Percentiles rank a stretch among this genome's conserved stretches.
phyloP scores from a whole-genome alignment of 2,329 filamentous ascomycete genomes.

The Alternaria incomplexa region DNA sequence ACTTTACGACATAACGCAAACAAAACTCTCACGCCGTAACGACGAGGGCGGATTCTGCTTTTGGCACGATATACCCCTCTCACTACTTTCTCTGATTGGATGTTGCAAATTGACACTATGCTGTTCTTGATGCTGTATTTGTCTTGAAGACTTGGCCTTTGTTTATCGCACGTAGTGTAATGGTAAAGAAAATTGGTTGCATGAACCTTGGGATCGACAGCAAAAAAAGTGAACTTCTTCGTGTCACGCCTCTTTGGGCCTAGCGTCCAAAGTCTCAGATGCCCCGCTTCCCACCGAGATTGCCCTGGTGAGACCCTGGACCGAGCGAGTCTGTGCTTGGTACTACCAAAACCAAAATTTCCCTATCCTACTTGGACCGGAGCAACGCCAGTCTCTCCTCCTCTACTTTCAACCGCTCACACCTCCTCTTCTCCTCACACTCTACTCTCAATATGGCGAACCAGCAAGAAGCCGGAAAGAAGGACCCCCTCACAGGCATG shows the following conservation, averaged over 20 bases:
- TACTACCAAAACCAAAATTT: constrained; percentile 38
- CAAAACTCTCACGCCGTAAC: constrained; percentile 23
- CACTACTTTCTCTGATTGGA: constrained; percentile 6
- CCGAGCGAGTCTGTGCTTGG: constrained; percentile 21
- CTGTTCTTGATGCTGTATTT: background rate
- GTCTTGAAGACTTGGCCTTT: background rate
- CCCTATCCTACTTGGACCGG: constrained; percentile 22
- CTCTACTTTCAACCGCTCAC: constrained; percentile 3
- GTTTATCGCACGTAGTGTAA: background rate
- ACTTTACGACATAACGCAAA: constrained; percentile 26
- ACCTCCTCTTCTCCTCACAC: constrained; percentile 3
- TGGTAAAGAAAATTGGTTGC: background rate
- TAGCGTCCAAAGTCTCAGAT: constrained; percentile 9
- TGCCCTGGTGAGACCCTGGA: constrained; percentile 7
- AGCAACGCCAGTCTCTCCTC: constrained; percentile 18
- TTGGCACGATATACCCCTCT: constrained; percentile 45
- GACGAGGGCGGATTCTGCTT: constrained; percentile 34
- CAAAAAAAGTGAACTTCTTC: constrained; percentile 1
- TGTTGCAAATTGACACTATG: constrained; percentile 14
- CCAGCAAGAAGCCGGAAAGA: constrained; percentile 33
- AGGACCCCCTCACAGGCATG: constrained; percentile 66
- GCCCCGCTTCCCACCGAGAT: constrained; percentile 8
- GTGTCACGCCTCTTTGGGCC: constrained; percentile 7
- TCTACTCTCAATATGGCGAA: constrained; percentile 29
- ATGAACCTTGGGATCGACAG: background rate